Conservation (phyloP, 164 flowering plant species). For the Malania oleifera region DNA sequence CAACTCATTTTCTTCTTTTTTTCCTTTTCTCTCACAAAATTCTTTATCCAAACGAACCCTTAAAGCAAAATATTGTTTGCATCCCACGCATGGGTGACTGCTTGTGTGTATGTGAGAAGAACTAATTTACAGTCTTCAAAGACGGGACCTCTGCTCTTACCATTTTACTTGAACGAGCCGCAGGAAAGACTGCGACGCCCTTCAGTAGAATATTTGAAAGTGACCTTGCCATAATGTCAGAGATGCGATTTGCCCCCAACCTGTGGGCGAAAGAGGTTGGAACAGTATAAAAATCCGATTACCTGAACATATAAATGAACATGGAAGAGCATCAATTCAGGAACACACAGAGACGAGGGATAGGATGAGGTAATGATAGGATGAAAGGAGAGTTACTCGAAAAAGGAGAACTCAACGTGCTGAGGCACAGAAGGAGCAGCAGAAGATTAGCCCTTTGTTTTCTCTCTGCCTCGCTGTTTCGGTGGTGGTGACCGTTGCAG, state of each 20-base stretch:
- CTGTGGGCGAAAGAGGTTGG: not conserved
- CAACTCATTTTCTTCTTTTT: too few relatives aligned
- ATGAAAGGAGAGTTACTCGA: too few relatives aligned
- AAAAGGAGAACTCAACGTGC: too few relatives aligned
- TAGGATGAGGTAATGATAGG: too few relatives aligned
- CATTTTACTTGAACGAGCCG: slow-evolving; percentile 18
- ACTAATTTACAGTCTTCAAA: not conserved
- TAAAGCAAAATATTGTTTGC: not conserved
- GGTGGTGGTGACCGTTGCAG: too few relatives aligned
- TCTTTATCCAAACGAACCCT: too few relatives aligned
- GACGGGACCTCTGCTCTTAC: slow-evolving; percentile 10
- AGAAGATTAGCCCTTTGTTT: too few relatives aligned
- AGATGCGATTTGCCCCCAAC: not conserved
- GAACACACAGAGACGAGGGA: too few relatives aligned
- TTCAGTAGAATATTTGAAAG: slow-evolving; percentile 23
- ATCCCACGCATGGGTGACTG: not conserved
- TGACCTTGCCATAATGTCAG: slow-evolving; percentile 26
- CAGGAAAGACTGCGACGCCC: slow-evolving; percentile 18
- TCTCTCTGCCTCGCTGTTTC: too few relatives aligned
- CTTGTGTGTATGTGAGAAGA: not conserved
- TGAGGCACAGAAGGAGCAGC: too few relatives aligned
- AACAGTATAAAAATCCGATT: not conserved
- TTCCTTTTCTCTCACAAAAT: too few relatives aligned
- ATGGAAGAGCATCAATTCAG: too few relatives aligned
- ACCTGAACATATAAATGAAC: not conserved